A percentile compares a stretch with the other conserved stretches of the same genome.
Evolutionary conservation across 139 green algal species (phyloP).

Genomic region (Chlorella sorokiniana): DNA sequence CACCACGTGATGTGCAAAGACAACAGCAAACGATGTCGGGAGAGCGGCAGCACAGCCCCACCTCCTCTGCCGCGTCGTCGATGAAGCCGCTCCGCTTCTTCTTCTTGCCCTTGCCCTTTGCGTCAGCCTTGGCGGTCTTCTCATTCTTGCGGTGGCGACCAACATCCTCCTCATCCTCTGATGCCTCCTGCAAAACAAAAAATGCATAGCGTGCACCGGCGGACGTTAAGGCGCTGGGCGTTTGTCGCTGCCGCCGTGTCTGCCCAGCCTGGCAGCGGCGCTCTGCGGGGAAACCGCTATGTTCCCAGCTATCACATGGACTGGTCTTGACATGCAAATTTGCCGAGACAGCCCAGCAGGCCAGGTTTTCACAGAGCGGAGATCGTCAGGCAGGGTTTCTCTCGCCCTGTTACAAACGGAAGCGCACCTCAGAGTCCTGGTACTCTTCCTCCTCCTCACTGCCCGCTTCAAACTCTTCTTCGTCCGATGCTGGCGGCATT

Average conservation of each 20-base stretch:
- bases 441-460: conserved; percentile 19
- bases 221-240: background rate
- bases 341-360: no score
- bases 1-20: background rate
- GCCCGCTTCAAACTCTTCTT: background rate
- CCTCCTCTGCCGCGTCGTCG: conserved; percentile 61
- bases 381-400: no score
- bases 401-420: background rate
- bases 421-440: conserved; percentile 12
- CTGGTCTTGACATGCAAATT: no score
- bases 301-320: no score
- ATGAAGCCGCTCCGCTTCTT: conserved; percentile 48
- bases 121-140: conserved; percentile 12
- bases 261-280: no score
- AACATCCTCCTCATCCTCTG: conserved; percentile 41
- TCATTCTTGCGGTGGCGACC: conserved; percentile 21
- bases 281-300: no score
- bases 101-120: conserved; percentile 7
- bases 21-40: background rate
- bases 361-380: no score
- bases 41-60: conserved; percentile 14
- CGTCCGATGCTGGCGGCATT: background rate
- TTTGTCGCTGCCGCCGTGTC: no score
- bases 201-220: background rate
- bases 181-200: conserved; percentile 4